Evolutionary conservation across 768 basidiomycete genomes (phyloP).

Genomic region (Leucocoprinus leucothites): DNA sequence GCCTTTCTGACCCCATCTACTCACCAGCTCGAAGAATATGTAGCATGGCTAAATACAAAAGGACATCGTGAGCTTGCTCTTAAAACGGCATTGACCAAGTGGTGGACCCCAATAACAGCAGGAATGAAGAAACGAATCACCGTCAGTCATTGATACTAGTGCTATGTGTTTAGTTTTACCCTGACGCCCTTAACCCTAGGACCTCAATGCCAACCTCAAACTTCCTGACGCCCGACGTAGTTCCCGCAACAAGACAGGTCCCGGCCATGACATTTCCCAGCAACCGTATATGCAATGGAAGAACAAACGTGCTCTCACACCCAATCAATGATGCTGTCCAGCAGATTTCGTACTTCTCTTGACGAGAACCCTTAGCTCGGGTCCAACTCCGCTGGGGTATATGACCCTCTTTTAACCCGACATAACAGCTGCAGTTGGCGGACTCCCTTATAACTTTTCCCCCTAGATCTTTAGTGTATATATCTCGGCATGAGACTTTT

Average conservation of each 20-base stretch:
- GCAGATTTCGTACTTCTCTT: conserved; percentile 2
- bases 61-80: conserved; percentile 85
- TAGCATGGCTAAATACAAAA: conserved; percentile 90
- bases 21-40: conserved; percentile 72
- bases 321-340: conserved; percentile 23
- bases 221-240: conserved; percentile 81
- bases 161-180: not conserved
- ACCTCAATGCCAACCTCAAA: conserved; percentile 64
- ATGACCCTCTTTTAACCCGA: not conserved
- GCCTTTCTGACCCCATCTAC: conserved; percentile 12
- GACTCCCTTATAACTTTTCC: not conserved
- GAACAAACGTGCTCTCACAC: conserved; percentile 66
- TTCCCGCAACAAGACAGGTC: conserved; percentile 58
- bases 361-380: not conserved
- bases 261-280: conserved; percentile 61
- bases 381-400: not conserved
- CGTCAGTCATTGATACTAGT: conserved; percentile 40
- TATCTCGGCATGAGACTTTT: conserved; percentile 7
- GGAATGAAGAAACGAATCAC: conserved; percentile 75
- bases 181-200: conserved; percentile 37
- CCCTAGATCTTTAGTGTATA: conserved; percentile 10
- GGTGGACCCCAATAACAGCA: conserved; percentile 79
- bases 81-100: conserved; percentile 73
- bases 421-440: not conserved
- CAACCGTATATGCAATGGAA: conserved; percentile 90